Base-by-base conservation (phyloP, 345 rosid species). In the Microthlaspi erraticum region DNA sequence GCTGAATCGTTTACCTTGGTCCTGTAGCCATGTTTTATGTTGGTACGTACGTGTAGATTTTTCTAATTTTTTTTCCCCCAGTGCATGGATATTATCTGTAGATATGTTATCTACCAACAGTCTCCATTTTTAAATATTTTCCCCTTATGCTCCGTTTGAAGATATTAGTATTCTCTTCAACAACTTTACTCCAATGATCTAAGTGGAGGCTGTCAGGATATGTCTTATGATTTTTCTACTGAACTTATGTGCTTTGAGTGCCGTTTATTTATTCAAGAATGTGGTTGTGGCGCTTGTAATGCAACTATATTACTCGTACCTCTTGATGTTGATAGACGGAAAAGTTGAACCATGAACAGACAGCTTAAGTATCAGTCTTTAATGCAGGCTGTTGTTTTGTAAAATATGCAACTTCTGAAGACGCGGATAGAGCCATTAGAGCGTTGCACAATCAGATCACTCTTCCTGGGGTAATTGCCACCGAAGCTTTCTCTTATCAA, bases 381-480 rank as follows among this genome's bases (percentile, higher is more conserved):
- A 74, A 66, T 83, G 90, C 98, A 94, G 99, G 99, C 57, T 94
- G 97, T 81, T 91, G 99, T 87, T 94, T 94, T 83, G 86, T 94
- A 72, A 94, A 94, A 82, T 94, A 88, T 86, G 89, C 96, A 57
- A 83, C 96, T 65, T 79, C 88, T 39, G 95, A 83, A 74, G 99
- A 87, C 81, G 99, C 99, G 18, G 96, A 94, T 78, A 87, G 89
- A 82, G 99, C 99, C 58, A 94, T 91, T 75, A 85, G 86, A 86
- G 96, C 92, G 78, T 84, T 94, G 80, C 99, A 94, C 81, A 91
- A 91, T 83, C 98, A 82, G 71, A 81, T 80, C 74, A 89, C 90
- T 60, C 84, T 94, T 53, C 95, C 97, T 37, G 97, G 98, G 88
- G 99, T 94, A 82, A 86, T 84, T 82, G 71, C 53, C 58, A 39